Percentiles rank a stretch among this genome's conserved stretches.
Conservation (phyloP, 2,329 filamentous ascomycete species). For the Colletotrichum abscissum region DNA sequence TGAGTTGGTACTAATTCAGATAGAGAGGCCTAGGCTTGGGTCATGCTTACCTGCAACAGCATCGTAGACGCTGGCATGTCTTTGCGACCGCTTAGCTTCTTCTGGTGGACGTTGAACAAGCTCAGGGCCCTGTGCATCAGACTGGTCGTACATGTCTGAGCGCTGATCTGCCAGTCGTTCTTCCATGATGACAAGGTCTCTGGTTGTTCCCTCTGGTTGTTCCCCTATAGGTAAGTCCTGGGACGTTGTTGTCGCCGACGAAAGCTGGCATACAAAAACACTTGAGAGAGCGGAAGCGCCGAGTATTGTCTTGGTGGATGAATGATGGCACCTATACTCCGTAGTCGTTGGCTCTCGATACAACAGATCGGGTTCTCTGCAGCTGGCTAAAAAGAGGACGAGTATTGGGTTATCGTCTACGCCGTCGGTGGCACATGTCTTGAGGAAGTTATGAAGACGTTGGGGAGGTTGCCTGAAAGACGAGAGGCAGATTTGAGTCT, state of each 20-base stretch:
- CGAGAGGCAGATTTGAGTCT: neutral
- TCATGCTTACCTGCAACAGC: constrained; percentile 72
- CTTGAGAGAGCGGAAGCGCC: neutral
- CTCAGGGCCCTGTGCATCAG: neutral
- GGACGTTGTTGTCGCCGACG: neutral
- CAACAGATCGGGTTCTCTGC: neutral
- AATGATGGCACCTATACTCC: neutral
- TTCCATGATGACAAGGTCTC: neutral
- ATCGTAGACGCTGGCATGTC: constrained; percentile 73
- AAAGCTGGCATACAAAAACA: neutral
- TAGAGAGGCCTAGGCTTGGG: neutral
- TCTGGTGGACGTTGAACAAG: neutral
- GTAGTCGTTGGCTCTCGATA: neutral
- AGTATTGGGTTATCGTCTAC: neutral
- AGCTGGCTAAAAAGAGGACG: neutral
- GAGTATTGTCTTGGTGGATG: neutral
- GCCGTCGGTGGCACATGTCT: neutral
- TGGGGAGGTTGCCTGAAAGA: neutral
- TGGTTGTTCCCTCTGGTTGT: neutral
- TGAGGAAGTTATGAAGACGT: neutral
- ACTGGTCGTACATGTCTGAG: neutral
- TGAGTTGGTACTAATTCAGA: neutral
- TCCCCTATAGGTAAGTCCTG: neutral
- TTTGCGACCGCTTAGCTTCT: constrained; percentile 37
- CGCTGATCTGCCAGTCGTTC: neutral